Evolutionary conservation across 345 rosid genomes (phyloP), one percentile per base, ranked within the genome.

Genomic region (Dipteronia sinensis): DNA sequence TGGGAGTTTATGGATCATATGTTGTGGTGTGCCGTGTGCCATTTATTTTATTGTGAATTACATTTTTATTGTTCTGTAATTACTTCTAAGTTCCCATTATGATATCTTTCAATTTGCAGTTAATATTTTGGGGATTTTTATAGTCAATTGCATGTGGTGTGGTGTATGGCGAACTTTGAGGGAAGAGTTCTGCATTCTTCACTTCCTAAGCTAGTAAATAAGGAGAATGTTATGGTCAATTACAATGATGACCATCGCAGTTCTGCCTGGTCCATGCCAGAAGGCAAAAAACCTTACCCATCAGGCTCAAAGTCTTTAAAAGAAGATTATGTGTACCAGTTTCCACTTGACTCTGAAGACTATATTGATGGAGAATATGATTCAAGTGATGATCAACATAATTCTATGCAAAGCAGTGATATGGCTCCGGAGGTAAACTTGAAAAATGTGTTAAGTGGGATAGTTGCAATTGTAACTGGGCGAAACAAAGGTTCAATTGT

Each of bases 401-500:
- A 61, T 22, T 51, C 82, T 5, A 47, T 68, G 27, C 83, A 62
- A 65, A 73, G 47, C 53, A 64, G 11, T 73, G 72, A 51, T 49
- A 67, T 20, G 58, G 75, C 80, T 47, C 97, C 97, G 1, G 97
- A 90, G 83, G 97, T 94, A 3, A 94, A 92, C 83, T 83, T 94
- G 89, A 94, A 89, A 78, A 94, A 96, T 85, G 94, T 96, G 27
- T 68, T 94, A 70, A 75, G 73, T 42, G 99, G 98, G 70, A 72
- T 96, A 76, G 62, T 94, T 78, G 95, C 98, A 6, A 94, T 96
- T 64, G 77, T 96, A 73, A 94, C 93, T 0, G 98, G 99, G 27
- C 74, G 61, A 67, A 90, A 91, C 82, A 91, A 91, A 82, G 73
- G 46, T 76, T 71, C 76, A 2, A 42, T 42, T 10, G 63, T 44